These are phyloP conservation scores for Kickxella alabastrina DNA, from an alignment of 192 early-diverging fungal species.

Conservation along the genomic window DNA sequence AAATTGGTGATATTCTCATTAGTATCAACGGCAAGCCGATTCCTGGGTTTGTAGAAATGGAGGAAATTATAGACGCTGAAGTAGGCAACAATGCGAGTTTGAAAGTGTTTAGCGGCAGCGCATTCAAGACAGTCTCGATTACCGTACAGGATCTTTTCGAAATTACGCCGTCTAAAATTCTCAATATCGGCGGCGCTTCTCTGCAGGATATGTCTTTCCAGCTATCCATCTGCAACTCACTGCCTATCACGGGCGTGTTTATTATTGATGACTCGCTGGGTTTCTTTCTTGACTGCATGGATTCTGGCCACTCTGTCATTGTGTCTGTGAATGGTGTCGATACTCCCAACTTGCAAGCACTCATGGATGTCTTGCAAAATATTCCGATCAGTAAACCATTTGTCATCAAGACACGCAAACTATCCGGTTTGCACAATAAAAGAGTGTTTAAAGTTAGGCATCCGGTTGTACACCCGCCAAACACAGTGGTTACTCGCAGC, in stretches of 20 bases:
- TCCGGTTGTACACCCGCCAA: constrained; percentile 3
- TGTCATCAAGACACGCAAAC: no score
- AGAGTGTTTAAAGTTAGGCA: constrained; percentile 69
- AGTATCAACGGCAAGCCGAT: constrained; percentile 55
- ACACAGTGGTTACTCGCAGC: constrained; percentile 23
- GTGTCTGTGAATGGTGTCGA: constrained; percentile 11
- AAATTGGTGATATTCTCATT: constrained; percentile 70
- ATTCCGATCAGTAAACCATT: no score
- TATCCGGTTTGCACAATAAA: constrained; percentile 58
- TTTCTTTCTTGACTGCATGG: background rate
- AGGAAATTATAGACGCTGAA: constrained; percentile 57
- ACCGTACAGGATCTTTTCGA: constrained; percentile 64
- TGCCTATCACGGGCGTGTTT: constrained; percentile 21
- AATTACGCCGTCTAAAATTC: constrained; percentile 75
- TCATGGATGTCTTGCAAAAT: no score
- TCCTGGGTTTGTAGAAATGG: constrained; percentile 61
- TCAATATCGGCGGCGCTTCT: constrained; percentile 74
- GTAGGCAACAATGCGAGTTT: constrained; percentile 52
- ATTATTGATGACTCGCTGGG: background rate
- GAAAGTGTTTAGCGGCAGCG: constrained; percentile 56
- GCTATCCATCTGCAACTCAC: constrained; percentile 46
- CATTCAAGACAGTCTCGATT: constrained; percentile 40
- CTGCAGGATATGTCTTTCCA: constrained; percentile 70
- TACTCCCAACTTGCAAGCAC: no score
- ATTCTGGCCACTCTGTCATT: constrained; percentile 6